Evolutionary conservation across 2,329 filamentous ascomycete species (phyloP).

Genomic region (Ascochyta clinopodiicola): DNA sequence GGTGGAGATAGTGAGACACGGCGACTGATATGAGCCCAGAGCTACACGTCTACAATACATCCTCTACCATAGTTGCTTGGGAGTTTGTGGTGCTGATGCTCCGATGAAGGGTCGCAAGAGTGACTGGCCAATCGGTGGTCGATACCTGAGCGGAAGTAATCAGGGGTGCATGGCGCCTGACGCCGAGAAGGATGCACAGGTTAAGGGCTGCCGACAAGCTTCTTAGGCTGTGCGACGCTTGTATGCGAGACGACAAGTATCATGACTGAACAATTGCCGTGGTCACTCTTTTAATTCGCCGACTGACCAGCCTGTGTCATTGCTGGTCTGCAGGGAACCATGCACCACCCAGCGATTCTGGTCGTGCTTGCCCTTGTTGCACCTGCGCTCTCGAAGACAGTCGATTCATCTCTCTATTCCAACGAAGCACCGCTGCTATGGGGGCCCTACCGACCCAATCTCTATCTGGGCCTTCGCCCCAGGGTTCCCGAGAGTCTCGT

Average conservation of each 20-base stretch:
- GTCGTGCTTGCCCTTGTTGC: slow-evolving; percentile 24
- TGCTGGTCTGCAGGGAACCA: slow-evolving; percentile 12
- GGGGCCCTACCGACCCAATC: slow-evolving; percentile 91
- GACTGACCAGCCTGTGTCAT: slow-evolving; percentile 12
- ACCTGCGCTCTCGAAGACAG: slow-evolving; percentile 13
- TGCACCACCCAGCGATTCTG: slow-evolving; percentile 29
- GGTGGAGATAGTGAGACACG: slow-evolving; percentile 19
- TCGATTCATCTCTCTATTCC: slow-evolving; percentile 20
- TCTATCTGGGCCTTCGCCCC: slow-evolving; percentile 90
- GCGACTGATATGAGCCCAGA: not conserved
- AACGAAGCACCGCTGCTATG: slow-evolving; percentile 85
- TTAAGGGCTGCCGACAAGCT: slow-evolving; percentile 3
- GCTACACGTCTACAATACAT: slow-evolving; percentile 17
- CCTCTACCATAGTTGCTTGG: slow-evolving; percentile 15
- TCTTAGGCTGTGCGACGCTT: slow-evolving; percentile 9
- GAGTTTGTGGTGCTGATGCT: slow-evolving; percentile 10
- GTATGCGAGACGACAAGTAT: slow-evolving; percentile 1
- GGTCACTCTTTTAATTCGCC: slow-evolving; percentile 11
- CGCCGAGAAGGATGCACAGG: slow-evolving; percentile 4
- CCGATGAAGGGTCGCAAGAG: not conserved
- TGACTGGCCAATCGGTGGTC: slow-evolving; percentile 10
- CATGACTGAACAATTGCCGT: slow-evolving; percentile 10
- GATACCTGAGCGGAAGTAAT: slow-evolving; percentile 13
- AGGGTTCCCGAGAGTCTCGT: slow-evolving; percentile 79
- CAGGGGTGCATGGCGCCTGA: slow-evolving; percentile 9